Conservation (phyloP, 1,284 basidiomycete species). For the Cutaneotrichosporon cavernicola region DNA sequence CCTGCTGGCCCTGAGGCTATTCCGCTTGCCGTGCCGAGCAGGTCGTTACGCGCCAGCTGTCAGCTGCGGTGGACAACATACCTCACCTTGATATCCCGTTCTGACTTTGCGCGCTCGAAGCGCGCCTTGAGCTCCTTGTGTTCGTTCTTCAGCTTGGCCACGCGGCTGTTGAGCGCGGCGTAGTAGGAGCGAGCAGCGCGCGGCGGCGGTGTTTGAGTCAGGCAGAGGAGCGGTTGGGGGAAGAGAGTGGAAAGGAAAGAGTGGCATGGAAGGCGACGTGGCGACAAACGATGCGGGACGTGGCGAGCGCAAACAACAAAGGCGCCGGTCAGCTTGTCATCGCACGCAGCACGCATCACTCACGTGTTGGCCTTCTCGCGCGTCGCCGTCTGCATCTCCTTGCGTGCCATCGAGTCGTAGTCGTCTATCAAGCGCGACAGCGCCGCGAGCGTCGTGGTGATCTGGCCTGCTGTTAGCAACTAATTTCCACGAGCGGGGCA, state of each 20-base stretch:
- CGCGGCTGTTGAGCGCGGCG: constrained; percentile 42
- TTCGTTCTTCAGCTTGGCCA: constrained; percentile 54
- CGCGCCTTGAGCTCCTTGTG: constrained; percentile 53
- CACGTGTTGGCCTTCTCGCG: constrained; percentile 91
- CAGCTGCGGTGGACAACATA: background rate
- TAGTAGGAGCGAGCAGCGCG: background rate
- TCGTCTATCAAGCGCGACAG: constrained; percentile 90
- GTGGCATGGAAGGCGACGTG: background rate
- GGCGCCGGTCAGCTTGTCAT: background rate
- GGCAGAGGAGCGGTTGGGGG: too few relatives aligned
- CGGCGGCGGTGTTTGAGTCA: background rate
- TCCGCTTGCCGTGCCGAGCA: constrained; percentile 32
- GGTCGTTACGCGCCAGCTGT: constrained; percentile 9
- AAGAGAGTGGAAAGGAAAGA: background rate
- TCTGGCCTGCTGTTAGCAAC: constrained; percentile 67
- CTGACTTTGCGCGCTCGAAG: constrained; percentile 54
- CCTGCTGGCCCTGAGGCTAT: constrained; percentile 34
- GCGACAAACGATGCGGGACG: background rate
- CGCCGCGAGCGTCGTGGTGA: constrained; percentile 87
- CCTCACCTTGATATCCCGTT: constrained; percentile 43
- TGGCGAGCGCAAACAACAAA: background rate
- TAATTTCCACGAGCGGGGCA: background rate
- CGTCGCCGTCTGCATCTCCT: constrained; percentile 90
- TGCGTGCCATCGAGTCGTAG: constrained; percentile 90
- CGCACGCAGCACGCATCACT: constrained; percentile 32